A percentile compares a stretch with the other conserved stretches of the same genome.
phyloP scores from a whole-genome alignment of 352 stramenopile species.

The Pythium monospermum region DNA sequence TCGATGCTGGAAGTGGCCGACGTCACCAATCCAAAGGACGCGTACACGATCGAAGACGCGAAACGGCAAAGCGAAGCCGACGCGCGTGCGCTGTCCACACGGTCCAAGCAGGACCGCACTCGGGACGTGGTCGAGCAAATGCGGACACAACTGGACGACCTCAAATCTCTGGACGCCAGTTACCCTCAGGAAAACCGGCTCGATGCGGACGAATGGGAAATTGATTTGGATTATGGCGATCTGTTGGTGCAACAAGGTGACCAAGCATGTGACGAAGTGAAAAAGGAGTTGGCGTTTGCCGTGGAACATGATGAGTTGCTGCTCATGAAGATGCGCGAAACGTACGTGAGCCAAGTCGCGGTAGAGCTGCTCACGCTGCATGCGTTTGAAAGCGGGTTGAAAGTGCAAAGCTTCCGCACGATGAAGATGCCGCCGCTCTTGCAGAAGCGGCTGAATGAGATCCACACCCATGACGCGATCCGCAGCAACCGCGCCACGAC shows the following conservation, averaged over 20 bases:
- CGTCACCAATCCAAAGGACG: constrained; percentile 55
- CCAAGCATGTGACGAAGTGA: constrained; percentile 84
- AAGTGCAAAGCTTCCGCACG: constrained; percentile 77
- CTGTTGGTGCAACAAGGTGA: constrained; percentile 59
- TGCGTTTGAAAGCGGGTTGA: constrained; percentile 57
- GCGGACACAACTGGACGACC: constrained; percentile 67
- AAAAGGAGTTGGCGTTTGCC: constrained; percentile 75
- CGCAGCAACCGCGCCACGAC: constrained; percentile 14
- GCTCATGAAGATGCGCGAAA: constrained; percentile 82
- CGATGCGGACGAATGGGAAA: constrained; percentile 72
- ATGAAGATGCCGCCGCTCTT: constrained; percentile 64
- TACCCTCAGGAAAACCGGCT: constrained; percentile 53
- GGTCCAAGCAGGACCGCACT: constrained; percentile 86
- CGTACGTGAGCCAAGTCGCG: constrained; percentile 62
- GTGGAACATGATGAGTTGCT: constrained; percentile 76
- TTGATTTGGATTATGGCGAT: constrained; percentile 87
- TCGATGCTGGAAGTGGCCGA: constrained; percentile 55
- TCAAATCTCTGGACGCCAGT: constrained; percentile 54
- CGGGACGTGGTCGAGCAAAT: constrained; percentile 81
- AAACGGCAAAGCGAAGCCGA: constrained; percentile 90
- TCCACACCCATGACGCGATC: constrained; percentile 36
- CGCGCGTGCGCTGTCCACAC: constrained; percentile 37
- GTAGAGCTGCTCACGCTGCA: constrained; percentile 73
- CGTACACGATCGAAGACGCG: constrained; percentile 92
- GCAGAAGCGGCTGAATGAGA: constrained; percentile 66